Evolutionary conservation across 345 rosid genomes (phyloP), one percentile per base, ranked within the genome.

Genomic region (Salix viminalis): DNA sequence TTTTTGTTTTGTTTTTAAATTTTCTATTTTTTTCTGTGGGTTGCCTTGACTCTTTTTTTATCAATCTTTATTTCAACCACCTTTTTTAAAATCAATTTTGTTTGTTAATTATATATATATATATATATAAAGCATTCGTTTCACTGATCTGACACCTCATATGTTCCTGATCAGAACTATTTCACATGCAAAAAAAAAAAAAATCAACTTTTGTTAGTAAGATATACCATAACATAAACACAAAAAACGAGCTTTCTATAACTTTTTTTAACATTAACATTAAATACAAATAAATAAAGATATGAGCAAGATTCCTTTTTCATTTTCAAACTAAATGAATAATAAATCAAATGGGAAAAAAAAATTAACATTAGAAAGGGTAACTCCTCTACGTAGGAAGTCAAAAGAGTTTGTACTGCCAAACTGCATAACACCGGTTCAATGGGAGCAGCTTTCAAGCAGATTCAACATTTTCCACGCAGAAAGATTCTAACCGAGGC

Each of bases 401-500:
- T 62, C 73, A 72, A 64, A 70, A n/a, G 56, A 69, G 46, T 65
- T 83, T 76, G 54, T 64, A 67, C 64, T 46, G 48, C 37, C 46
- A 62, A 34, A n/a, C 34, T 30, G 44, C 1, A 21, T n/a, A 54
- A 23, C 48, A 75, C 79, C 76, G 76, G 48, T 28, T 26, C 42
- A n/a, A n/a, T 9, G 11, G 61, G 46, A 73, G 48, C 76, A 75
- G 66, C 74, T 81, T 81, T 87, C 81, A 81, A 56, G 89, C 83
- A 54, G 88, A 85, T 76, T 84, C 83, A 18, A 79, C 39, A 74
- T 82, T 89, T 54, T 73, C 87, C 81, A 91, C 14, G 81, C 86
- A 77, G 77, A 96, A 96, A 19, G 98, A 91, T 75, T 96, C 98
- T 32, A 92, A 87, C 60, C 96, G 90, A 41, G 99, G 99, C 84